These are phyloP conservation scores for Patellaria atrata DNA, from an alignment of 495 filamentous ascomycete species.

Conservation along the genomic window DNA sequence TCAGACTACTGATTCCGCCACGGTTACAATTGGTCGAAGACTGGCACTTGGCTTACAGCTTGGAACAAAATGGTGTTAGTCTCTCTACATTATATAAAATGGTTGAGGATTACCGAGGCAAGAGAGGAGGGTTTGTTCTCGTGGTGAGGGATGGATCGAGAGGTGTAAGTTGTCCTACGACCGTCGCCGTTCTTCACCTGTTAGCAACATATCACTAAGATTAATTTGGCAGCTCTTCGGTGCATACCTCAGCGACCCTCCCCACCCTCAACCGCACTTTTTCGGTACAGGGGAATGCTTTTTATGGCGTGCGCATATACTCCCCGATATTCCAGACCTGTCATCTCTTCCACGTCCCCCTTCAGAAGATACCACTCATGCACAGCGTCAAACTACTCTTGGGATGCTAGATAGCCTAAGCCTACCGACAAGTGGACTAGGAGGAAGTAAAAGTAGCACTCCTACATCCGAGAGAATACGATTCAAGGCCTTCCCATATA, in stretches of 20 bases:
- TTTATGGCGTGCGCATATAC: slow-evolving; percentile 72
- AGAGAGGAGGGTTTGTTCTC: slow-evolving; percentile 71
- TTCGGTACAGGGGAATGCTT: slow-evolving; percentile 97
- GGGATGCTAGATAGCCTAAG: slow-evolving; percentile 24
- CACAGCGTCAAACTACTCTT: slow-evolving; percentile 57
- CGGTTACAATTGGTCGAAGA: slow-evolving; percentile 73
- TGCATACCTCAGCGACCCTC: slow-evolving; percentile 81
- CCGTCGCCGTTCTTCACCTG: not conserved
- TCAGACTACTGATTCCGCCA: slow-evolving; percentile 74
- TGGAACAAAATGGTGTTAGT: slow-evolving; percentile 87
- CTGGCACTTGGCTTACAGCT: slow-evolving; percentile 75
- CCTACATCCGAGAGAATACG: slow-evolving; percentile 52
- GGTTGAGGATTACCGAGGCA: slow-evolving; percentile 46
- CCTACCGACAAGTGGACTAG: slow-evolving; percentile 23
- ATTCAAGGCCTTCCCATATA: slow-evolving; percentile 96
- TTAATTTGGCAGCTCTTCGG: slow-evolving; percentile 56
- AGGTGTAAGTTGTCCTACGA: slow-evolving; percentile 39
- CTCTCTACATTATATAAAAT: slow-evolving; percentile 75
- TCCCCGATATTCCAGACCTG: slow-evolving; percentile 37
- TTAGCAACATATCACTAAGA: slow-evolving; percentile 3
- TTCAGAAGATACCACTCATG: slow-evolving; percentile 53
- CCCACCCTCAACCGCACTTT: slow-evolving; percentile 67
- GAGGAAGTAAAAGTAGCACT: slow-evolving; percentile 19
- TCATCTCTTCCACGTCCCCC: slow-evolving; percentile 55
- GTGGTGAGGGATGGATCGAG: slow-evolving; percentile 64